Conservation (phyloP, 2,329 filamentous ascomycete genomes). For the Aschersonia sp. region DNA sequence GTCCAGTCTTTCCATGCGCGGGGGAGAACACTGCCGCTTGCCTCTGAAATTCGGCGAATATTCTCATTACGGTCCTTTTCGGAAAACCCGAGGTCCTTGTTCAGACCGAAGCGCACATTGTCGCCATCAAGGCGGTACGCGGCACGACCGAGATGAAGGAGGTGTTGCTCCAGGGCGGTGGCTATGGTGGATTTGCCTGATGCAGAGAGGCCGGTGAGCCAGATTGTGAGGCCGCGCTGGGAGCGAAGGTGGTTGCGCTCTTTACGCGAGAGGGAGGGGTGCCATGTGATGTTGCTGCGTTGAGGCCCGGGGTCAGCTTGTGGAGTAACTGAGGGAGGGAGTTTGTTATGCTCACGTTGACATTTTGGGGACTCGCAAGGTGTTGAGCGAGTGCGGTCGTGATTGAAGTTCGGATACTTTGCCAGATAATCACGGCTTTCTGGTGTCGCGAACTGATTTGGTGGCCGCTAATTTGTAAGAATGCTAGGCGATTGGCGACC, state of each 20-base stretch:
- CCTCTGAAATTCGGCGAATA: slow-evolving; percentile 88
- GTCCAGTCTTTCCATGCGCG: neutral
- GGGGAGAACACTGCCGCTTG: slow-evolving; percentile 8
- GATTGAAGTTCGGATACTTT: no score
- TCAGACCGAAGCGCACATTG: slow-evolving; percentile 95
- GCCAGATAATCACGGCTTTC: no score
- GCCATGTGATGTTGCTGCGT: slow-evolving; percentile 78
- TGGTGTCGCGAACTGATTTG: no score
- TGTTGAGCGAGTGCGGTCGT: no score
- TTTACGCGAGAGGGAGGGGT: slow-evolving; percentile 62
- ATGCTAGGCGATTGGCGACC: no score
- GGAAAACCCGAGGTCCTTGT: slow-evolving; percentile 92
- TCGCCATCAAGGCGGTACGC: slow-evolving; percentile 95
- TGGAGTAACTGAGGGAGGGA: neutral
- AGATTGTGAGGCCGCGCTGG: slow-evolving; percentile 88
- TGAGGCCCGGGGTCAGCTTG: neutral
- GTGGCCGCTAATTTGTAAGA: no score
- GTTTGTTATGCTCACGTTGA: neutral
- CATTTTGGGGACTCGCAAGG: no score
- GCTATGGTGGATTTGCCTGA: slow-evolving; percentile 97
- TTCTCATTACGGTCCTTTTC: slow-evolving; percentile 94
- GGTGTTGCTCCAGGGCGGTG: slow-evolving; percentile 90
- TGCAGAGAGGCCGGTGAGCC: slow-evolving; percentile 93
- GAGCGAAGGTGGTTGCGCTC: slow-evolving; percentile 64
- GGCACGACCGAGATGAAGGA: slow-evolving; percentile 68